Percentiles rank a stretch among this genome's conserved stretches.
These are phyloP conservation scores for Neurospora pannonica DNA, from an alignment of 495 filamentous ascomycete genomes.

Conservation along the genomic window DNA sequence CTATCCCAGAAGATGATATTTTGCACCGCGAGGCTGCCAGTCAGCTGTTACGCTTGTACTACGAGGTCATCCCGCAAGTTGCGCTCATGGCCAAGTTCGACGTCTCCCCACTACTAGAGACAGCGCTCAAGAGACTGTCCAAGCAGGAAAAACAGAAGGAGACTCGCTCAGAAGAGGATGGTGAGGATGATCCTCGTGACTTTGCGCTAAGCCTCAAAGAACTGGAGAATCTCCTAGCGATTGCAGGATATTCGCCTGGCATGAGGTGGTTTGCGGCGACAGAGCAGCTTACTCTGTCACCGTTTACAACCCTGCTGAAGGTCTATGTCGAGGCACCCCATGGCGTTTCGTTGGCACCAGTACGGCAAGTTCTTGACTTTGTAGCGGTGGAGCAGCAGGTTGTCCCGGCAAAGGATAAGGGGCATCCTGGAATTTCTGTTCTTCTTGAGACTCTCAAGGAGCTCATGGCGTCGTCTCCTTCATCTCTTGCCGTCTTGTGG, in stretches of 20 bases:
- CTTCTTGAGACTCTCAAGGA: constrained; percentile 41
- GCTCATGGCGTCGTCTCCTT: constrained; percentile 6
- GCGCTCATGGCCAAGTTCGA: constrained; percentile 80
- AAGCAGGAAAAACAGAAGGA: constrained; percentile 26
- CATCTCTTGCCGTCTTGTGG: constrained; percentile 26
- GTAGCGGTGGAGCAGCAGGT: constrained; percentile 43
- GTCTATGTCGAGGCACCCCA: constrained; percentile 37
- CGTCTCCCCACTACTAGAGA: constrained; percentile 63
- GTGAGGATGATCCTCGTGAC: constrained; percentile 31
- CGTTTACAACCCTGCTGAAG: constrained; percentile 54
- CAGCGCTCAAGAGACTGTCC: constrained; percentile 44
- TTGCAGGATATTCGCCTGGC: constrained; percentile 65
- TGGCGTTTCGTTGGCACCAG: constrained; percentile 29
- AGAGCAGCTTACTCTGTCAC: constrained; percentile 44
- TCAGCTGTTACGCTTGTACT: constrained; percentile 67
- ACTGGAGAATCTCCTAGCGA: constrained; percentile 63
- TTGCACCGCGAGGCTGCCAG: constrained; percentile 70
- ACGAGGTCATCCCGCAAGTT: constrained; percentile 67
- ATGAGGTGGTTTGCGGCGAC: constrained; percentile 69
- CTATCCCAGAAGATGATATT: constrained; percentile 54
- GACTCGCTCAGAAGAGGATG: neutral
- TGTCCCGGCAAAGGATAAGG: constrained; percentile 25
- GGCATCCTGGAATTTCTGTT: constrained; percentile 39
- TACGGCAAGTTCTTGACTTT: constrained; percentile 37
- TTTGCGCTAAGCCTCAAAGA: constrained; percentile 50